phyloP scores from a whole-genome alignment of 208 protist species.

The Leishmania martiniquensis region DNA sequence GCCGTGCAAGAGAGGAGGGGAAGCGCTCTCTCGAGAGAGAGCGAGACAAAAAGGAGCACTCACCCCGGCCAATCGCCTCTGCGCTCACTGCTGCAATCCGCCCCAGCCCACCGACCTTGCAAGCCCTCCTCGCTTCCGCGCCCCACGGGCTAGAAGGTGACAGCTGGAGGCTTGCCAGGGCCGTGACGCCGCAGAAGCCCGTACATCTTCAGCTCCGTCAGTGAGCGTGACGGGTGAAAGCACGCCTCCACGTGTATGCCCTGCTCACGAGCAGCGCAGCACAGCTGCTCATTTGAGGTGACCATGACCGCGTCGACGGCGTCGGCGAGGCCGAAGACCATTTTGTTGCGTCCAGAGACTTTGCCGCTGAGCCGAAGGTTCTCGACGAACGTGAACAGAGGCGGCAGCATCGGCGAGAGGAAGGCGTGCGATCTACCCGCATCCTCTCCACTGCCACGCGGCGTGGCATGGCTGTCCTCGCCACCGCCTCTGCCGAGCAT shows the following conservation, averaged over 20 bases:
- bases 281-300: slow-evolving; percentile 64
- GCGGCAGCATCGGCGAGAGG: not conserved
- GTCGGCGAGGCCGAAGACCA: slow-evolving; percentile 70
- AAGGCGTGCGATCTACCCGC: not conserved
- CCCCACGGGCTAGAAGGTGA: slow-evolving; percentile 12
- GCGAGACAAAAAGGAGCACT: too few species aligned
- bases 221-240: slow-evolving; percentile 66
- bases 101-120: not conserved
- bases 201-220: slow-evolving; percentile 70
- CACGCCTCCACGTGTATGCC: slow-evolving; percentile 39
- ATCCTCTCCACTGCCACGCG: not conserved
- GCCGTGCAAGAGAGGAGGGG: not conserved
- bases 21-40: too few species aligned
- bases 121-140: not conserved
- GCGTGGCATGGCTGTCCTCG: not conserved
- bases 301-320: slow-evolving; percentile 50
- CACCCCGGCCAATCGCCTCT: too few species aligned
- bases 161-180: slow-evolving; percentile 39
- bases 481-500: not conserved
- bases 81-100: not conserved
- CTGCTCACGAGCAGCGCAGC: slow-evolving; percentile 46
- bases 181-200: slow-evolving; percentile 41
- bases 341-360: slow-evolving; percentile 52
- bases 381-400: slow-evolving; percentile 23
- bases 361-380: slow-evolving; percentile 33